Percentiles rank a stretch among this genome's conserved stretches.
Conservation (phyloP, 345 rosid genomes). For the Noccaea caerulescens region DNA sequence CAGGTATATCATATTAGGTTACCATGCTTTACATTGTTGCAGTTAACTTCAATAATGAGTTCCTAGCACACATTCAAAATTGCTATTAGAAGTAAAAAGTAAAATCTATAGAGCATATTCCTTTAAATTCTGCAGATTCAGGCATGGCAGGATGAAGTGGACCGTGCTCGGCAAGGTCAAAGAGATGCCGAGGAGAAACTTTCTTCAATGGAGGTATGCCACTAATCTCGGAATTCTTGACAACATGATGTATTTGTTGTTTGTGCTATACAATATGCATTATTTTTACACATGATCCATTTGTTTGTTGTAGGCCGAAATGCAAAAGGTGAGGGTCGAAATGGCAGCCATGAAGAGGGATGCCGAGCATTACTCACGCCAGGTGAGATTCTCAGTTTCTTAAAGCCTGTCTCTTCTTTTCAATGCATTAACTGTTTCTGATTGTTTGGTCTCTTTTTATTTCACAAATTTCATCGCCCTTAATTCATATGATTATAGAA, state of each 20-base stretch:
- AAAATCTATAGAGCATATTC: conserved; percentile 8
- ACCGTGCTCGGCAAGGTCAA: conserved; percentile 94
- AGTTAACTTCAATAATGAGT: conserved; percentile 8
- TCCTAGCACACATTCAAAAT: conserved; percentile 6
- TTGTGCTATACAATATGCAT: conserved; percentile 1
- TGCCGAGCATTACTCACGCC: conserved; percentile 99
- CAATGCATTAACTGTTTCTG: conserved; percentile 7
- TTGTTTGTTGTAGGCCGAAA: conserved; percentile 71
- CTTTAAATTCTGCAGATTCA: conserved; percentile 57
- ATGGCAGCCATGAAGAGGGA: conserved; percentile 99
- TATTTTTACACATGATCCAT: conserved; percentile 2
- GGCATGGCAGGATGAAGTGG: conserved; percentile 97
- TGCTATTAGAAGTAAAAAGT: conserved; percentile 7
- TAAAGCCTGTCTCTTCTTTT: conserved; percentile 27
- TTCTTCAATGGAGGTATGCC: conserved; percentile 79
- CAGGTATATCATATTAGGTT: conserved; percentile 61
- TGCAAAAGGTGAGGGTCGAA: conserved; percentile 96
- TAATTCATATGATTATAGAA: conserved; percentile 24
- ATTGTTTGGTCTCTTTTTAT: conserved; percentile 3
- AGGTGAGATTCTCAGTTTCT: conserved; percentile 56
- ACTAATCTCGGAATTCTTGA: conserved; percentile 6
- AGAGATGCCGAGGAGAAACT: conserved; percentile 95
- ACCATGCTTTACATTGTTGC: not conserved
- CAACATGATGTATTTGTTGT: conserved; percentile 7
- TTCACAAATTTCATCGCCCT: not conserved